Conservation (phyloP, 140 eudicot species). For the Stevia rebaudiana region DNA sequence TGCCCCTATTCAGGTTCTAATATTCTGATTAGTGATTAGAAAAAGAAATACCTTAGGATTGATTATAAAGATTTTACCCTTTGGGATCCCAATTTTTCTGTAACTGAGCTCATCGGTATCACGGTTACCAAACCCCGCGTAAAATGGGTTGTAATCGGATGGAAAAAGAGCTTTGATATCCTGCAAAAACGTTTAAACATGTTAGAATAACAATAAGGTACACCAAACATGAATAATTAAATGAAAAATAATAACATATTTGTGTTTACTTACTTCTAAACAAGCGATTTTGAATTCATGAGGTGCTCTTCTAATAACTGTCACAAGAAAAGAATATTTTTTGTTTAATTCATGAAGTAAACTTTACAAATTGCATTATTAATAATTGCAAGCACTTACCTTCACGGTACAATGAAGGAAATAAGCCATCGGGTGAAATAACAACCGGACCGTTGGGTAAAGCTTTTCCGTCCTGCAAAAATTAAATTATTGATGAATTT, state of each 20-base stretch:
- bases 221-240: not conserved
- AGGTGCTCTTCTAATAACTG: conserved; percentile 98
- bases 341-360: not conserved
- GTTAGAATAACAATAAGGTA: not conserved
- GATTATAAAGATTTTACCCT: conserved; percentile 91
- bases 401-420: conserved; percentile 83
- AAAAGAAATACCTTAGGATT: conserved; percentile 72
- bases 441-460: conserved; percentile 92
- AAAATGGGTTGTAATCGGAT: conserved; percentile 83
- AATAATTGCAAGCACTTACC: conserved; percentile 35
- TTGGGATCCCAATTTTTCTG: conserved; percentile 88
- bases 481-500: not conserved
- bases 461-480: conserved; percentile 76
- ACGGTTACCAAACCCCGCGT: conserved; percentile 95
- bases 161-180: conserved; percentile 94
- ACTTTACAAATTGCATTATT: not conserved
- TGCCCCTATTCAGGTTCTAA: not conserved
- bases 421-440: conserved; percentile 90
- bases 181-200: conserved; percentile 33
- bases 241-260: not conserved
- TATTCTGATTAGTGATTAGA: not conserved
- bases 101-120: conserved; percentile 93
- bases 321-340: conserved; percentile 12
- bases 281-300: conserved; percentile 98
- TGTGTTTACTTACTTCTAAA: conserved; percentile 55